Base-by-base conservation (phyloP, 257 asterid species). In the Knoxia roxburghii region DNA sequence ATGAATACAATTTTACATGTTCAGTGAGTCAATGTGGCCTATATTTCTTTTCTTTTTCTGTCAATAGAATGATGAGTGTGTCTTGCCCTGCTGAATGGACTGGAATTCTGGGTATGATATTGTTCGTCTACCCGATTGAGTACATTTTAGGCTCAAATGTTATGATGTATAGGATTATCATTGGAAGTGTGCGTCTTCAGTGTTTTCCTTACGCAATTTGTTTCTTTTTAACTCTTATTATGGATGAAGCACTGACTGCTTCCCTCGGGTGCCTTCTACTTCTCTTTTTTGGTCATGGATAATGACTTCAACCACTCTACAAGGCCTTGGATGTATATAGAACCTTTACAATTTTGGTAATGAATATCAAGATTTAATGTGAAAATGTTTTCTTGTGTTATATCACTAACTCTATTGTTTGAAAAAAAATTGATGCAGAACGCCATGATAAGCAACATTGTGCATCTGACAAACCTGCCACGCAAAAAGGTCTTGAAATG, bases 381-480 rank as follows among this genome's bases (percentile, higher is more conserved):
- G 65, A 17, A 35, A 68, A 57, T 23, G 9, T 15, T 43, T 55
- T 24, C 46, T 21, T 39, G 1, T 18, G 41, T 4, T 6, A 14
- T 6, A 12, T 13, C 33, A 21, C 21, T 24, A 48, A 26, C 7
- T 24, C 33, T 41, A 26, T 46, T 65, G 32, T 73, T 58, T 54
- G 48, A 32, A 18, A 63, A 53, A 7, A 1, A 37, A 3, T n/a
- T 45, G 15, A 50, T 78, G 75, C 90, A 93, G 97, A 90, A 93
- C 70, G 82, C 96, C 39, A 88, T 88, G 89, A 64, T 93, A 37
- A 84, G 95, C 84, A 90, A 91, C 88, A 87, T 88, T 14, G 96
- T 90, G 70, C 95, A 90, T 52, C 88, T 86, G 69, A 88, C 95
- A 18, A 90, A 87, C 78, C 84, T 94, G 74, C 97, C 99, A 3